Conservation (phyloP, 139 green algal genomes). For the Desmodesmus armatus region DNA sequence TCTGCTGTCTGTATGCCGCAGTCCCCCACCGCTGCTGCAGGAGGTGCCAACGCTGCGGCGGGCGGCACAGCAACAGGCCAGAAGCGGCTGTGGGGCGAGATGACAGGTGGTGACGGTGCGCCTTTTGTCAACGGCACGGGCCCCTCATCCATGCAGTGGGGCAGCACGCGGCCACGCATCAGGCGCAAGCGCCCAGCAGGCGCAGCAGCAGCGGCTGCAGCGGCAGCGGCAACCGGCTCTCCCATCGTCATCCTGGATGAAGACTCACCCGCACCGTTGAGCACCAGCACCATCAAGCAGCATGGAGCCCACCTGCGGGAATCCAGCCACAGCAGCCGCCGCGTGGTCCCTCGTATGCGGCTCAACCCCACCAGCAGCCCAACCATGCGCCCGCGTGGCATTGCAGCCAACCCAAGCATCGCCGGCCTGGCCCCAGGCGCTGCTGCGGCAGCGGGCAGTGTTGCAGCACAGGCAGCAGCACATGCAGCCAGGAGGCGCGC, state of each 20-base stretch:
- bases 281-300: not conserved
- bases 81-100: conserved; percentile 15
- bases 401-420: conserved; percentile 8
- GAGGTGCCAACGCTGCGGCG: not conserved
- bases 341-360: too few species aligned
- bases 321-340: not conserved
- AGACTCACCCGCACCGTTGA: not conserved
- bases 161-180: conserved; percentile 12
- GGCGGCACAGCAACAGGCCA: not conserved
- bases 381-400: not conserved
- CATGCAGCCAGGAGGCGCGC: too few species aligned
- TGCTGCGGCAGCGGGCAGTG: too few species aligned
- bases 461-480: too few species aligned
- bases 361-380: conserved; percentile 9
- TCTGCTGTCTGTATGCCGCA: not conserved
- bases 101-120: not conserved
- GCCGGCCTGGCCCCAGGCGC: too few species aligned
- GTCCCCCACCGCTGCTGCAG: not conserved
- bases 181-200: not conserved
- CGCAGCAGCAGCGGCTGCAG: conserved; percentile 12
- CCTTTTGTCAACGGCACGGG: not conserved
- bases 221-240: not conserved
- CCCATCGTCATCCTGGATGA: not conserved
- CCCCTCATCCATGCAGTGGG: conserved; percentile 15
- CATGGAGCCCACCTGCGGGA: not conserved